Evolutionary conservation across 495 filamentous ascomycete genomes (phyloP), one percentile per base, ranked within the genome.

Genomic region (Xylaria venustula): DNA sequence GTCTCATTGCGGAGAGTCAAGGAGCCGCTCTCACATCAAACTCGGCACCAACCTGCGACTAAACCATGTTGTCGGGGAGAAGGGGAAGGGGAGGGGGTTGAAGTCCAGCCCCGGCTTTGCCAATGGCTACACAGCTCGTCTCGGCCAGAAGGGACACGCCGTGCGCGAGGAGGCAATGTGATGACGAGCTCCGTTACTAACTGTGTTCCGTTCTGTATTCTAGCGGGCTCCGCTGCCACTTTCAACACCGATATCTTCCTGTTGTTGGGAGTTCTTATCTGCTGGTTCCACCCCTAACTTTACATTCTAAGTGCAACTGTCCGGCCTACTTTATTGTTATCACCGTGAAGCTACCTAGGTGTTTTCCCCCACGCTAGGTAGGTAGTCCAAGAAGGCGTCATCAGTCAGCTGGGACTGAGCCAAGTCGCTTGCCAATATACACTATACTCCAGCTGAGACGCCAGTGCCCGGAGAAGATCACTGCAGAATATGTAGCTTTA

Each of bases 251-350:
- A 59, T 54, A 47, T 28, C 45, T n/a, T 22, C 44, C 20, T 40
- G 14, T 15, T 40, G 7, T 11, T n/a, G n/a, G 30, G 5, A 34
- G 30, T 23, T 45, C 67, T 67, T 67, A 70, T 70, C 67, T 63
- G 61, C 55, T 53, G 53, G 17, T 9, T 12, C 54, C 11, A 57
- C 26, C 22, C 40, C n/a, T 41, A 44, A 19, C 62, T 67, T 64
- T 60, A 65, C 46, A 56, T 55, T 58, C 61, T 60, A 63, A 66
- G 61, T 61, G 60, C 67, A 64, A 61, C 64, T 62, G 60, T 61
- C 63, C 54, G 46, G 60, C 64, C 64, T 58, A 58, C 64, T 66
- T 63, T 56, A 58, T 53, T 58, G 63, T 41, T 20, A 54, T 49
- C 61, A 63, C 65, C 66, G 63, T 63, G 63, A 62, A 60, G 28